phyloP scores from a whole-genome alignment of 352 stramenopile genomes.

The Phytophthora quininea region DNA sequence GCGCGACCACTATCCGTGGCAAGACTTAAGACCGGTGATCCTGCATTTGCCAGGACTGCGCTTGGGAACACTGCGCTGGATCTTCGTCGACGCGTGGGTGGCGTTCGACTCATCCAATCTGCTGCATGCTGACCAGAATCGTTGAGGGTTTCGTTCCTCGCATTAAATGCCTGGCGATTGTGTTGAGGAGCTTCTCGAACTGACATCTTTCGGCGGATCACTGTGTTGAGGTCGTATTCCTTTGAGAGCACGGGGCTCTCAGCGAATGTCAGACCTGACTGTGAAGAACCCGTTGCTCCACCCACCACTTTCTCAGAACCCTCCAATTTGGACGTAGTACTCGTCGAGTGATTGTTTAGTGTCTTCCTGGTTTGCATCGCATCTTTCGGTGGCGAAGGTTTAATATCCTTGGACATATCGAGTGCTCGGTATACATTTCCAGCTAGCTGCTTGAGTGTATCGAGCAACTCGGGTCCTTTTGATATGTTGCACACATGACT shows the following conservation, averaged over 20 bases:
- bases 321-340: conserved; percentile 1
- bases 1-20: conserved; percentile 55
- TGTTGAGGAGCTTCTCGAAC: conserved; percentile 43
- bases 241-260: conserved; percentile 50
- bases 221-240: conserved; percentile 79
- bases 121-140: conserved; percentile 8
- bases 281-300: conserved; percentile 3
- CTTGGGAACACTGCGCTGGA: conserved; percentile 33
- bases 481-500: conserved; percentile 86
- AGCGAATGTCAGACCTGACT: conserved; percentile 18
- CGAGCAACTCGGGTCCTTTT: conserved; percentile 71
- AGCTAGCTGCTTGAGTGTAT: conserved; percentile 80
- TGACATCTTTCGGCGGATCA: conserved; percentile 84
- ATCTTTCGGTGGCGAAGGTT: conserved; percentile 37
- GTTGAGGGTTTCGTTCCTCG: conserved; percentile 2
- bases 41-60: conserved; percentile 26
- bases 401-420: conserved; percentile 78
- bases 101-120: conserved; percentile 35
- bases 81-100: conserved; percentile 26
- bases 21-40: conserved; percentile 60
- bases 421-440: conserved; percentile 83
- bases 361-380: conserved; percentile 23
- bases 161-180: conserved; percentile 5
- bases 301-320: conserved; percentile 2
- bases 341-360: conserved; percentile 1